Percentiles rank a stretch among this genome's conserved stretches.
phyloP scores from a whole-genome alignment of 345 rosid species.

The Boechera divaricarpa region DNA sequence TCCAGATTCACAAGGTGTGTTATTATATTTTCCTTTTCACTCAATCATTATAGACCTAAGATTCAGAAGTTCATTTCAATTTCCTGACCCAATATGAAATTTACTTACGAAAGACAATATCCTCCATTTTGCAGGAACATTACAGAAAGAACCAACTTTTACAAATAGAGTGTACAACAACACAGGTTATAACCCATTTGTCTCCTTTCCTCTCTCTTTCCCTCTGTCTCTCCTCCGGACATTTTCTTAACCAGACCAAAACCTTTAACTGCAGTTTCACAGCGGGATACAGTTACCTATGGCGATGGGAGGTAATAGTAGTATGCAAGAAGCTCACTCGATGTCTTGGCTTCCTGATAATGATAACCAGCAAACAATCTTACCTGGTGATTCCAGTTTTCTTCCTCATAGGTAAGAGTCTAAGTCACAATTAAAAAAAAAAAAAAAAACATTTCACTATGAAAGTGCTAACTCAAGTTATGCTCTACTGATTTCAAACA shows the following conservation, averaged over 20 bases:
- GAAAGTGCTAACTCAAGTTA: slow-evolving; percentile 11
- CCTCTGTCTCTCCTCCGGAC: slow-evolving; percentile 2
- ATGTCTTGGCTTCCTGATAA: slow-evolving; percentile 71
- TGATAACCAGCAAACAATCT: slow-evolving; percentile 61
- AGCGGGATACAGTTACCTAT: slow-evolving; percentile 62
- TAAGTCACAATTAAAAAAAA: slow-evolving; percentile 5
- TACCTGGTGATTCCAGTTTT: slow-evolving; percentile 62
- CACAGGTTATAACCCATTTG: slow-evolving; percentile 56
- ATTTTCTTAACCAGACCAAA: slow-evolving; percentile 23
- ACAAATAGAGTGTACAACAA: slow-evolving; percentile 58
- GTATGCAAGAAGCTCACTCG: slow-evolving; percentile 64
- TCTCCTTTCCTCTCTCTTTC: neutral
- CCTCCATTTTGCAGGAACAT: slow-evolving; percentile 61
- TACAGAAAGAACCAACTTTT: slow-evolving; percentile 60
- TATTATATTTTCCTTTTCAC: slow-evolving; percentile 12
- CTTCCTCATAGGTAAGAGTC: slow-evolving; percentile 58
- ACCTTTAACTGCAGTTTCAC: slow-evolving; percentile 57
- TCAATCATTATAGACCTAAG: neutral
- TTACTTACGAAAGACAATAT: slow-evolving; percentile 16
- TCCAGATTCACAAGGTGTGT: slow-evolving; percentile 64
- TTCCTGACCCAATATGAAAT: neutral
- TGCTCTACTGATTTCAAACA: slow-evolving; percentile 39
- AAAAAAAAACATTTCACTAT: neutral
- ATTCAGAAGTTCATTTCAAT: slow-evolving; percentile 16
- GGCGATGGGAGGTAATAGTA: slow-evolving; percentile 53